phyloP scores from a whole-genome alignment of 2,329 filamentous ascomycete genomes.

The Monosporascus sp. region DNA sequence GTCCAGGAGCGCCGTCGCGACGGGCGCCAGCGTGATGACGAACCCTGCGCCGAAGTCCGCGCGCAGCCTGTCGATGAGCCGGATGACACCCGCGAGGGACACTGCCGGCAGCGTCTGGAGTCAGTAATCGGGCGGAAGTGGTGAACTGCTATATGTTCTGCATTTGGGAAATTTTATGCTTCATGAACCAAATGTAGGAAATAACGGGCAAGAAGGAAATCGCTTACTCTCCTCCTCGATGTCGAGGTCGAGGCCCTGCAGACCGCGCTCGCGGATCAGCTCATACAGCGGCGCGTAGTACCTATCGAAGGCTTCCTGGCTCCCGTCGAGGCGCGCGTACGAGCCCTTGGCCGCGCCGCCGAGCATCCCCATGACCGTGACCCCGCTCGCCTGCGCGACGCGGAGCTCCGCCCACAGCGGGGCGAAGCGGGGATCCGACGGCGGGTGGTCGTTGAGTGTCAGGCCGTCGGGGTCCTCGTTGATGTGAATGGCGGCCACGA shows the following conservation, averaged over 20 bases:
- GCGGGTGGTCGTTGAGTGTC: constrained; percentile 71
- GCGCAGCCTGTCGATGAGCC: constrained; percentile 60
- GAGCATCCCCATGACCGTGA: constrained; percentile 76
- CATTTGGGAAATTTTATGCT: too few relatives aligned
- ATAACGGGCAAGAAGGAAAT: too few relatives aligned
- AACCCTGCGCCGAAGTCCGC: constrained; percentile 63
- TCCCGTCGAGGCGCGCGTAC: constrained; percentile 51
- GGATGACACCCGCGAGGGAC: constrained; percentile 57
- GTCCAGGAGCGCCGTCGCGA: constrained; percentile 65
- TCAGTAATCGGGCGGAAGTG: too few relatives aligned
- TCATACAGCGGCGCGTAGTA: constrained; percentile 64
- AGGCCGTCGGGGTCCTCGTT: constrained; percentile 61
- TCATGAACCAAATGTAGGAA: too few relatives aligned
- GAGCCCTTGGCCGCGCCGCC: constrained; percentile 72
- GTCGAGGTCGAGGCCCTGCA: constrained; percentile 68
- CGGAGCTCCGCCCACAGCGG: constrained; percentile 68
- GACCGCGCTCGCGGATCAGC: constrained; percentile 50
- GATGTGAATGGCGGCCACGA: constrained; percentile 74
- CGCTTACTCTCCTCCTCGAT: constrained; percentile 59
- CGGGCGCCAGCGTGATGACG: constrained; percentile 72
- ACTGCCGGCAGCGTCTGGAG: constrained; percentile 21
- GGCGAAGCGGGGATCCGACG: constrained; percentile 55
- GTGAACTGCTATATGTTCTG: too few relatives aligned
- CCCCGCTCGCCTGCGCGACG: constrained; percentile 61
- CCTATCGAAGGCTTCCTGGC: constrained; percentile 54